Base-by-base conservation (phyloP, 176 grass and related monocot species). In the Oryza longistaminata region DNA sequence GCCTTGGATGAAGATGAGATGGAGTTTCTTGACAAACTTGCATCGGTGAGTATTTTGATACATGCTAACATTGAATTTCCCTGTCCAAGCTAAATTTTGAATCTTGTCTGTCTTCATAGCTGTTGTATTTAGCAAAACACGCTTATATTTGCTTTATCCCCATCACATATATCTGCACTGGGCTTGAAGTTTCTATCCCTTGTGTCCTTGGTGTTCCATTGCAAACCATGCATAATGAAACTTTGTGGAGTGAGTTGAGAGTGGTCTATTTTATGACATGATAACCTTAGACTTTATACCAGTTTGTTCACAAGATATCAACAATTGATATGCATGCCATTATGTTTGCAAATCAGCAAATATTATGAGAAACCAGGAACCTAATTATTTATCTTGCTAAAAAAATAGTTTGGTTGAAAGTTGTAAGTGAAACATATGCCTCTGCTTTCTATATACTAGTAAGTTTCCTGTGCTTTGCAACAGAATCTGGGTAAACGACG, bases 1-100 rank as follows among this genome's bases (percentile, higher is more conserved):
- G 91, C 96, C 26, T 87, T 99, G 73, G 96, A 99, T 76, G 96
- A 99, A 64, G 96, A 96, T 74, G 96, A 99, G 71, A 92, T 79
- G 12, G 93, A 99, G 45, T 99, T 99, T 91, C 86, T 99, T 0
- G 90, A 99, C 71, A 94, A 94, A 69, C 74, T 92, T 24, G 84
- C 91, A 82, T 83, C 66, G 78, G 96, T 99, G 64, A 90, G 90
- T 44, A 78, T 87, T 76, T 77, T 25, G 8, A 65, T 12, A 37
- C 69, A 78, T 83, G 37, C 48, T 73, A 78, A 19, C 67, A 39
- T 68, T 40, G 11, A 48, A 71, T 60, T 60, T 68, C 42, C 6
- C 26, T 13, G 2, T 81, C 49, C 29, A 21, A 37, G 17, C 22
- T 79, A 44, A 21, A 75, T 46, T 80, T 12, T 3, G 48, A 29